Conservation (phyloP, 805 yeast genomes). For the Zygoascus tannicola region DNA sequence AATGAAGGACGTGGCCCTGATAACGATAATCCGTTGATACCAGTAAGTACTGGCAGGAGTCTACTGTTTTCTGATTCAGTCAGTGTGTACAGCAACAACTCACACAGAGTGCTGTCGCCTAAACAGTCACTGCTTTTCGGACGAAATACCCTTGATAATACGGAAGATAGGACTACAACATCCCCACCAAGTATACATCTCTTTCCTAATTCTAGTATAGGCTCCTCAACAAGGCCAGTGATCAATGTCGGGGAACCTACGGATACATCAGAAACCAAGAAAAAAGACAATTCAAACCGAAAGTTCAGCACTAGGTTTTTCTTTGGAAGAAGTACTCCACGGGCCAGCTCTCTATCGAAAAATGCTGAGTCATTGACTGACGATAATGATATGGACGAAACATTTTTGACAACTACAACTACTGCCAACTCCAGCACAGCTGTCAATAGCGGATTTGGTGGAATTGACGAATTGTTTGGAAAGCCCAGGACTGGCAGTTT, state of each 20-base stretch:
- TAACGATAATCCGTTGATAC: background rate
- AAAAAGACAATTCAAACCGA: background rate
- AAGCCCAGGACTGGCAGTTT: constrained; percentile 17
- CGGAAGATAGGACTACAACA: background rate
- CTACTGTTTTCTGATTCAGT: background rate
- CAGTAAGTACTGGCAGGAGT: background rate
- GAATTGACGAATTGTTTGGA: background rate
- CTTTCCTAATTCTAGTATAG: background rate
- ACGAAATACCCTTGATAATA: background rate
- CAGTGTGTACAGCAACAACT: background rate
- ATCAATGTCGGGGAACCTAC: background rate
- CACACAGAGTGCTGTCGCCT: background rate
- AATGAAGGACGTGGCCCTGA: constrained; percentile 4
- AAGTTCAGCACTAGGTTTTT: constrained; percentile 15
- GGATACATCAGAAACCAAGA: background rate
- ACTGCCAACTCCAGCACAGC: background rate
- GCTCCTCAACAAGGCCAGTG: background rate
- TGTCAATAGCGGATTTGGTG: background rate
- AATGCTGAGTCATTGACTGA: background rate
- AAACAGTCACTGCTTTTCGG: background rate
- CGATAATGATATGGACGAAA: background rate
- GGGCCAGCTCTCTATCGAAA: background rate
- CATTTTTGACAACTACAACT: background rate
- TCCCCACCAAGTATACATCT: background rate
- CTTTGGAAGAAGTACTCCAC: constrained; percentile 7